Base-by-base conservation (phyloP, 2,329 filamentous ascomycete species). In the Ceratocystiopsis sp. region DNA sequence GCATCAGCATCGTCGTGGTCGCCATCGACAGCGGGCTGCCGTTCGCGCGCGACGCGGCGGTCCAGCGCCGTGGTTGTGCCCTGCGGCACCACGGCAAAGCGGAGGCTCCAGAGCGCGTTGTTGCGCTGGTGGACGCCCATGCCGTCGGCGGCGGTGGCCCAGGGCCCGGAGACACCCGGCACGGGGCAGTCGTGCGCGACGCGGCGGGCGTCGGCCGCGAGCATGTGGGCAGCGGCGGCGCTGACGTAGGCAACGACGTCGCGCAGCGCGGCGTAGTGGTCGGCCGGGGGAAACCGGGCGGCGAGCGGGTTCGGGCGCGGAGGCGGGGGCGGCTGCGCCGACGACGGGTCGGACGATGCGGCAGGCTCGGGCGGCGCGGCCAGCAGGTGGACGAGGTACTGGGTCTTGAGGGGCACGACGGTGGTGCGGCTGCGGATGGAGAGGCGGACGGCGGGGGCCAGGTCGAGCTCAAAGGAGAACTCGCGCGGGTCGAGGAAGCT, bases 221-320 rank as follows among this genome's bases (percentile, higher is more conserved):
- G 25, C 25, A 29, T 29, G 25, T 29, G 25, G 25, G 25, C 25
- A 8, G 25, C 57, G 13, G 66, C 63, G 16, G 61, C 61, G 44
- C 60, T 56, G 10, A 73, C 50, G 52, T 72, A 72, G 48, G 63
- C 61, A 13, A 59, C 55, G 7, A 71, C 59, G 33, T 67, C 64
- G 11, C 51, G 47, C 15, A 67, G 54, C 47, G 61, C 61, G 0
- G 64, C 60, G 48, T 71, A 73, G 43, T 55, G 53, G 41, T 62
- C 61, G 0, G 68, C 68, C 0, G 66, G 60, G n/a, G 50, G 48
- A 47, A 65, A 71, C 15, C 57, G 47, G 5, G 48, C 42, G 3
- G 60, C 55, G 2, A 73, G 54, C 3, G 56, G 51, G 45, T 59
- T 60, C 54, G 52, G 17, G n/a, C 33, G 34, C 15, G 32, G 42